phyloP scores from a whole-genome alignment of 2,329 filamentous ascomycete species.

The Penicillium sp. region DNA sequence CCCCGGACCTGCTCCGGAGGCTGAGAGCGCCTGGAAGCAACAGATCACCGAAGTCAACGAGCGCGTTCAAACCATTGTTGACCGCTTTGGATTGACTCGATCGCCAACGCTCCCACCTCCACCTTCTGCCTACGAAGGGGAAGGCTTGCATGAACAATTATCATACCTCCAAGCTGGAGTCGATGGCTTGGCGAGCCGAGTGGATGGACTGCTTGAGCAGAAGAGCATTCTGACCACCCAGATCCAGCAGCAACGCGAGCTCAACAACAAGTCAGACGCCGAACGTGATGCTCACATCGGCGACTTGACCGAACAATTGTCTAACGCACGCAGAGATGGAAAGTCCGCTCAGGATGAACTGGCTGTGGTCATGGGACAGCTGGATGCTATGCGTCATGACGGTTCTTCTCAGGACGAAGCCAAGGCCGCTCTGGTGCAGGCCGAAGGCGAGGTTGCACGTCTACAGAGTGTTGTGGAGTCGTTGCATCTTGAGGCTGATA shows the following conservation, averaged over 20 bases:
- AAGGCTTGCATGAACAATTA: conserved; percentile 68
- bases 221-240: conserved; percentile 87
- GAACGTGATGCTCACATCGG: conserved; percentile 55
- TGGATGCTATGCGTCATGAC: conserved; percentile 47
- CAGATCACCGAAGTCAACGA: conserved; percentile 67
- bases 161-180: conserved; percentile 78
- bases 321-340: conserved; percentile 62
- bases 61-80: conserved; percentile 65
- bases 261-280: conserved; percentile 83
- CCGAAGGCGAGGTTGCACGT: conserved; percentile 37
- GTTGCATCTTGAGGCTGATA: conserved; percentile 37
- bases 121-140: conserved; percentile 61
- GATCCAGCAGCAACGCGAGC: conserved; percentile 91
- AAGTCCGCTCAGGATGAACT: conserved; percentile 47
- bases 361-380: conserved; percentile 46
- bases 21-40: conserved; percentile 46
- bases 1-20: conserved; percentile 37
- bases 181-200: conserved; percentile 75
- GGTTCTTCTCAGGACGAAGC: conserved; percentile 39
- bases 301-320: conserved; percentile 52
- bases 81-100: conserved; percentile 47
- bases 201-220: conserved; percentile 81
- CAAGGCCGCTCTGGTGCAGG: conserved; percentile 31
- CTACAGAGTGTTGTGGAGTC: conserved; percentile 59
- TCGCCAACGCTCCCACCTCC: conserved; percentile 59